Conservation (phyloP, 495 filamentous ascomycete species). For the Alectoria sarmentosa region DNA sequence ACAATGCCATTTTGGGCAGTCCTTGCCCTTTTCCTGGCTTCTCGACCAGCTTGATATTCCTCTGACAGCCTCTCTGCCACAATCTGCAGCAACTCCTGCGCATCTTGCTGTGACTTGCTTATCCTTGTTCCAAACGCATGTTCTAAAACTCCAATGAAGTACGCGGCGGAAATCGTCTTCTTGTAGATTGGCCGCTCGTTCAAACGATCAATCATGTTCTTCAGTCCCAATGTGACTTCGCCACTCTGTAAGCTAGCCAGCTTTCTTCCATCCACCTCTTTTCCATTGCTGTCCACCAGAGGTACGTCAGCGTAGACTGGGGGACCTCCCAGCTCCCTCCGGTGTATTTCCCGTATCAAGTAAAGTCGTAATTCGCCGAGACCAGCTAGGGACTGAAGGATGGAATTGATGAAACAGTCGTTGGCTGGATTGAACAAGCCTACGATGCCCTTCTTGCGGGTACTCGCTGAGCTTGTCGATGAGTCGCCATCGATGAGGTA, state of each 20-base stretch:
- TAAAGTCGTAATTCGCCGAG: conserved; percentile 87
- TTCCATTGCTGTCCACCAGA: conserved; percentile 39
- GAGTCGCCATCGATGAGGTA: conserved; percentile 82
- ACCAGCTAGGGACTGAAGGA: conserved; percentile 90
- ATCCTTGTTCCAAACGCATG: conserved; percentile 81
- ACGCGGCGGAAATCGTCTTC: conserved; percentile 83
- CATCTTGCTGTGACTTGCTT: conserved; percentile 92
- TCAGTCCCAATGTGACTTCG: conserved; percentile 78
- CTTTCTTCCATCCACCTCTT: conserved; percentile 54
- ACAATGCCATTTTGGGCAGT: background rate
- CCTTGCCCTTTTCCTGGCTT: conserved; percentile 49
- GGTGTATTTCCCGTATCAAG: conserved; percentile 79
- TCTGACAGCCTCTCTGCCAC: conserved; percentile 86
- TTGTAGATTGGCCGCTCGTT: conserved; percentile 91
- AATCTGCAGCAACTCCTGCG: conserved; percentile 95
- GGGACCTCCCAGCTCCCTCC: conserved; percentile 67
- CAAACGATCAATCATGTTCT: conserved; percentile 84
- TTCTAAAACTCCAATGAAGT: conserved; percentile 76
- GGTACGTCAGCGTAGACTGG: conserved; percentile 58
- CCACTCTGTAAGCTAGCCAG: conserved; percentile 69
- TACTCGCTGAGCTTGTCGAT: conserved; percentile 47
- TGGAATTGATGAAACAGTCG: conserved; percentile 99
- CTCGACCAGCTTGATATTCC: conserved; percentile 80
- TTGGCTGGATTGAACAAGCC: conserved; percentile 88
- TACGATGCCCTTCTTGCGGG: conserved; percentile 81